A percentile compares a stretch with the other conserved stretches of the same genome.
Conservation (phyloP, 1,284 basidiomycete species). For the Cryptococcus depauperatus region DNA sequence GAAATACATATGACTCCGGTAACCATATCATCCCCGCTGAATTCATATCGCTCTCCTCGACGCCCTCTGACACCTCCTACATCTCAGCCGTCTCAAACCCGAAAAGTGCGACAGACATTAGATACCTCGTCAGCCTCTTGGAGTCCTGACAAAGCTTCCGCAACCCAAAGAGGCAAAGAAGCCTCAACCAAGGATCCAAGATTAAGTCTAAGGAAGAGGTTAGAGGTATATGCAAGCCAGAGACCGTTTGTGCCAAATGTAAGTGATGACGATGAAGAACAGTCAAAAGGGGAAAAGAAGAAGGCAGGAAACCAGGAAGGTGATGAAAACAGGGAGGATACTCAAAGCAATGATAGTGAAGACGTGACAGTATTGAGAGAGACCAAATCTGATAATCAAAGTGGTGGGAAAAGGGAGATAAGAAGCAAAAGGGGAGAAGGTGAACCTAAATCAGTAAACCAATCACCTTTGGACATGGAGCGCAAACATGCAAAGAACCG, state of each 20-base stretch:
- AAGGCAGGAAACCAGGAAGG: not conserved
- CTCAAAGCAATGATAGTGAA: not conserved
- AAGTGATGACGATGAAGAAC: conserved; percentile 3
- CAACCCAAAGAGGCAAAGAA: not conserved
- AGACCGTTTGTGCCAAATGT: not conserved
- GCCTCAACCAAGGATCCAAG: conserved; percentile 2
- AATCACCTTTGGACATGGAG: conserved; percentile 4
- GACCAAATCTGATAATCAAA: not conserved
- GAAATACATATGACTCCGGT: not conserved
- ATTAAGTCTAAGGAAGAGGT: conserved; percentile 8
- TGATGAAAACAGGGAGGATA: not conserved
- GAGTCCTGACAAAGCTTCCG: conserved; percentile 8
- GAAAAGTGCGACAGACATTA: conserved; percentile 8
- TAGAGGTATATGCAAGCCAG: conserved; percentile 13
- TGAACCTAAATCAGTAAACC: conserved; percentile 1
- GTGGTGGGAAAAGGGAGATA: conserved; percentile 13
- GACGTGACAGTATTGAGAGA: not conserved
- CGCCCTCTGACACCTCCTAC: not conserved
- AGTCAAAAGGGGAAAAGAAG: not conserved
- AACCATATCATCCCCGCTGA: not conserved
- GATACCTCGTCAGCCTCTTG: conserved; percentile 11
- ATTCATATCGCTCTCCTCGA: not conserved
- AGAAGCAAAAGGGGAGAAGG: conserved; percentile 7
- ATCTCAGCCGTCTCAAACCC: not conserved
- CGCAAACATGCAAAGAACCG: not conserved